Evolutionary conservation across 805 yeast genomes (phyloP).

Genomic region (Metschnikowia noctiluminum): DNA sequence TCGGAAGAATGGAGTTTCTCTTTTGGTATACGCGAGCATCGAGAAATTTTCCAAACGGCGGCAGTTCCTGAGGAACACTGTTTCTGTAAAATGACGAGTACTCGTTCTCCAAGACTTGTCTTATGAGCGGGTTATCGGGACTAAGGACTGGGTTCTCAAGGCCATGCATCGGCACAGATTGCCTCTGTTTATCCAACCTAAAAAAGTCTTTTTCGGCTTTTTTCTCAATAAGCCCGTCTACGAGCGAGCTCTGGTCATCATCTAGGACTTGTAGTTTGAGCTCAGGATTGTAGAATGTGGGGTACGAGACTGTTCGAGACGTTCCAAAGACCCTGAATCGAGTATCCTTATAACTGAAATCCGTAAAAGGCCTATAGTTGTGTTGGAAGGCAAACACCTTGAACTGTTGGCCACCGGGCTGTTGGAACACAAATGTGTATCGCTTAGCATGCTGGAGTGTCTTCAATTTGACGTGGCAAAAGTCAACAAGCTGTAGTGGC

Average conservation of each 20-base stretch:
- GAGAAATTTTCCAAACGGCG: slow-evolving; percentile 38
- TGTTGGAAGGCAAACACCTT: slow-evolving; percentile 32
- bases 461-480: slow-evolving; percentile 32
- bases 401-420: slow-evolving; percentile 18
- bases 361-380: slow-evolving; percentile 35
- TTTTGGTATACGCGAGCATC: slow-evolving; percentile 25
- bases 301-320: slow-evolving; percentile 25
- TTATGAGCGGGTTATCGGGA: slow-evolving; percentile 22
- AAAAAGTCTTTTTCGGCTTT: slow-evolving; percentile 9
- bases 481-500: slow-evolving; percentile 20
- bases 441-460: slow-evolving; percentile 25
- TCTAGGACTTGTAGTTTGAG: slow-evolving; percentile 34
- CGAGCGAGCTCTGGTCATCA: slow-evolving; percentile 30
- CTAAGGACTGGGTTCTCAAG: slow-evolving; percentile 33
- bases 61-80: slow-evolving; percentile 29
- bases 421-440: slow-evolving; percentile 27
- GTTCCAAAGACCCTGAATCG: slow-evolving; percentile 39
- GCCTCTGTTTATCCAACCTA: background rate
- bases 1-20: slow-evolving; percentile 26
- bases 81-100: slow-evolving; percentile 7
- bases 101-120: slow-evolving; percentile 12
- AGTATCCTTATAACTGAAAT: slow-evolving; percentile 34
- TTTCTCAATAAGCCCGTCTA: slow-evolving; percentile 32
- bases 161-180: background rate
- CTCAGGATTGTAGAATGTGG: slow-evolving; percentile 28